phyloP scores from a whole-genome alignment of 192 early-diverging fungal genomes.

The Globomyces pollinis-pini region DNA sequence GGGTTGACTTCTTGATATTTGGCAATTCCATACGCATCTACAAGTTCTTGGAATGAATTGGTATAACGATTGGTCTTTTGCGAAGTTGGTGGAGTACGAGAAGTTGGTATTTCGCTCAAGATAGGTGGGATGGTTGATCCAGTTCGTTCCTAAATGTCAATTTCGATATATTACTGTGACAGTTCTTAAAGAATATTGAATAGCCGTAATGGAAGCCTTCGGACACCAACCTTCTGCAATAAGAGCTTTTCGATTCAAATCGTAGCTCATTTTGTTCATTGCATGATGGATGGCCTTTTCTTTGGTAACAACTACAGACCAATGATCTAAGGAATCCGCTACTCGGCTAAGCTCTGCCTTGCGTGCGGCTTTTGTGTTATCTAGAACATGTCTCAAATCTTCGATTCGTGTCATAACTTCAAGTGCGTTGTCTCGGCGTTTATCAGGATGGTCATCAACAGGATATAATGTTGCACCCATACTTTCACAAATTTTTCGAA shows the following conservation, averaged over 20 bases:
- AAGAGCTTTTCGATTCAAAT: conserved; percentile 82
- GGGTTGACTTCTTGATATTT: conserved; percentile 97
- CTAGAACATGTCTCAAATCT: conserved; percentile 76
- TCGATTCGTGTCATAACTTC: conserved; percentile 82
- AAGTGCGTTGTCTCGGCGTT: conserved; percentile 71
- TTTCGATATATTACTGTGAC: conserved; percentile 54
- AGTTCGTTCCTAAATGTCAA: conserved; percentile 48
- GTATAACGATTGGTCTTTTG: conserved; percentile 96
- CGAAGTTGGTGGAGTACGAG: conserved; percentile 87
- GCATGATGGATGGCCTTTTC: conserved; percentile 97
- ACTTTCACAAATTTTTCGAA: conserved; percentile 88
- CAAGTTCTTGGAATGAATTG: conserved; percentile 90
- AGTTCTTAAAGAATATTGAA: conserved; percentile 75
- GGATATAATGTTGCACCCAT: conserved; percentile 92
- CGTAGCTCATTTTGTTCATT: conserved; percentile 95
- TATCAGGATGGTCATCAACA: conserved; percentile 74
- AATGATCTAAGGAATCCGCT: conserved; percentile 76
- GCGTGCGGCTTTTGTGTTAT: conserved; percentile 78
- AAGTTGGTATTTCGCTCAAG: conserved; percentile 76
- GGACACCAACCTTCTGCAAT: conserved; percentile 99
- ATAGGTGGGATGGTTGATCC: conserved; percentile 84
- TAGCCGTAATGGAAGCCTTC: conserved; percentile 67
- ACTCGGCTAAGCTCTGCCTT: conserved; percentile 76
- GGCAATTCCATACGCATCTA: conserved; percentile 96
- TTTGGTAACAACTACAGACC: conserved; percentile 88